A percentile compares a stretch with the other conserved stretches of the same genome.
Conservation (phyloP, 129 eudicot genomes). For the Apium graveolens region DNA sequence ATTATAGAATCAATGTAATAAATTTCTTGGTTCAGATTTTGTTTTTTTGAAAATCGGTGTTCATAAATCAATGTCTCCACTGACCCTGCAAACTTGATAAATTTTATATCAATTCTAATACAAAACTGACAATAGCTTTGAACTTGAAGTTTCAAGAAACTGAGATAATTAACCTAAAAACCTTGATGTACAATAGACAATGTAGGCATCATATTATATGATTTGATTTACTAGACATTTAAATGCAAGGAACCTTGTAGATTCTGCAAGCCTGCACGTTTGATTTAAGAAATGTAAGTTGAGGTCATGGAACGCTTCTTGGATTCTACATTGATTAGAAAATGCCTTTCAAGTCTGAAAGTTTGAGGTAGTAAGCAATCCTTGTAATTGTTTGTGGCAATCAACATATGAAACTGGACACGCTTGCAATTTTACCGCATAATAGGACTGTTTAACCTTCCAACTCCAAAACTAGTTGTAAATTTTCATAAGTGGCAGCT, state of each 20-base stretch:
- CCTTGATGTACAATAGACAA: neutral
- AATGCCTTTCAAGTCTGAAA: neutral
- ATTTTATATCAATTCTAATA: constrained; percentile 15
- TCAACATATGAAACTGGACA: no score
- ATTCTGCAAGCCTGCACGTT: neutral
- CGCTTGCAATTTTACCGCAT: no score
- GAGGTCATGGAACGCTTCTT: neutral
- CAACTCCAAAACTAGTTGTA: no score
- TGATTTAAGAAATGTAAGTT: neutral
- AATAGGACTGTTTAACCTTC: no score
- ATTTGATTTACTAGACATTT: neutral
- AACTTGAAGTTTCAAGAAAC: neutral
- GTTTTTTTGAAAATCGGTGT: constrained; percentile 16
- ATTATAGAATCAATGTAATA: constrained; percentile 19
- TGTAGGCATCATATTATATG: neutral
- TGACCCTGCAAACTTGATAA: constrained; percentile 31
- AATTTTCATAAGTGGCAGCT: no score
- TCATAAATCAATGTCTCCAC: constrained; percentile 11
- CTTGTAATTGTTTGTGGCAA: no score
- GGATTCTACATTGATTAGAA: neutral
- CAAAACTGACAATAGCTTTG: neutral
- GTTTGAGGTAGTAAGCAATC: neutral
- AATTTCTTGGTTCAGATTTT: constrained; percentile 31
- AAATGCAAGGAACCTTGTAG: neutral
- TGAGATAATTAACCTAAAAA: neutral